phyloP scores from a whole-genome alignment of 2,329 filamentous ascomycete species.

The Seiridium unicorne region DNA sequence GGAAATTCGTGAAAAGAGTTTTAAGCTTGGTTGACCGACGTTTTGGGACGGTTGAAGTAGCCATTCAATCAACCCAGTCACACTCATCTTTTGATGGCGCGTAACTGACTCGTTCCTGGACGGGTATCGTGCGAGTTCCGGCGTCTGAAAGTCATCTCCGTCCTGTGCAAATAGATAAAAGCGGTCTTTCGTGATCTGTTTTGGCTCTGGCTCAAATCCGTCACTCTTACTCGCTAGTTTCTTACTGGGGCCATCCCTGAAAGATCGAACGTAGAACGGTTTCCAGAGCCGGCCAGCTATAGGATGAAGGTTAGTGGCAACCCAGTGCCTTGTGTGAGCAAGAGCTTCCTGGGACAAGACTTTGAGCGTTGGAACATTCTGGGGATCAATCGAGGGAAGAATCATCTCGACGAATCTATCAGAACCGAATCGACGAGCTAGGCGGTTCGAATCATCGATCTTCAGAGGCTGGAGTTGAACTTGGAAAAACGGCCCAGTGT shows the following conservation, averaged over 20 bases:
- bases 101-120: conserved; percentile 21
- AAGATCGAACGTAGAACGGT: conserved; percentile 40
- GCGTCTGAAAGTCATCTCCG: conserved; percentile 39
- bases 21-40: conserved; percentile 44
- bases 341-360: not conserved
- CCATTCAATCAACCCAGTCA: conserved; percentile 50
- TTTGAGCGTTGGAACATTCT: not conserved
- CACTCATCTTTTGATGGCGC: conserved; percentile 21
- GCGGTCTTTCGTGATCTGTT: conserved; percentile 35
- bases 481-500: conserved; percentile 38
- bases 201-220: conserved; percentile 24
- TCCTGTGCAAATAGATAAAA: conserved; percentile 56
- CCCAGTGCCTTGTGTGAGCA: not conserved
- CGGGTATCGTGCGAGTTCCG: conserved; percentile 24
- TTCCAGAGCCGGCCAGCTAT: conserved; percentile 27
- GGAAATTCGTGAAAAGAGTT: conserved; percentile 57
- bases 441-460: conserved; percentile 48
- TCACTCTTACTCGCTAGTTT: conserved; percentile 30
- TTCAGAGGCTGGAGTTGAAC: conserved; percentile 47
- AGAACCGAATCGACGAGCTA: conserved; percentile 53
- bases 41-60: conserved; percentile 47
- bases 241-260: conserved; percentile 34
- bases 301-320: not conserved
- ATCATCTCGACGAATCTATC: conserved; percentile 58
- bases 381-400: conserved; percentile 35